Percentiles rank a stretch among this genome's conserved stretches.
phyloP scores from a whole-genome alignment of 1,139 yeast species.

The Petasospora fabianii region DNA sequence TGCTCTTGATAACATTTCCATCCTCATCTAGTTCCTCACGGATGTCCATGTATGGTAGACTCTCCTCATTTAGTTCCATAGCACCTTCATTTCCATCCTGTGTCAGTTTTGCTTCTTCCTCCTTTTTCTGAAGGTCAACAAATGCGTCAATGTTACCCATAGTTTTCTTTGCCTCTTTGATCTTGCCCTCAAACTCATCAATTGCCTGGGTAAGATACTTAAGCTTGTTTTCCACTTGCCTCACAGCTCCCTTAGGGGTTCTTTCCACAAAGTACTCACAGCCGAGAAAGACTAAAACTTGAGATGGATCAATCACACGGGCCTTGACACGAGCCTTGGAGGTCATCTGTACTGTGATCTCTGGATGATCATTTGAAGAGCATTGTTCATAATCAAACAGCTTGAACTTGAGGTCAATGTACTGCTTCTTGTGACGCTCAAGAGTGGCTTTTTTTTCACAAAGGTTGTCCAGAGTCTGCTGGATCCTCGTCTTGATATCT shows the following conservation, averaged over 20 bases:
- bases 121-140: constrained; percentile 27
- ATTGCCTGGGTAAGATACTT: constrained; percentile 37
- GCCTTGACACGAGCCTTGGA: constrained; percentile 31
- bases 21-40: constrained; percentile 82
- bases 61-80: constrained; percentile 27
- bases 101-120: constrained; percentile 14
- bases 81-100: constrained; percentile 4
- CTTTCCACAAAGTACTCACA: constrained; percentile 58
- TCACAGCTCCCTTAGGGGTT: constrained; percentile 40
- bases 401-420: constrained; percentile 28
- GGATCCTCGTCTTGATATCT: constrained; percentile 26
- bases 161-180: constrained; percentile 43
- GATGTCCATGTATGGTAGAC: constrained; percentile 72
- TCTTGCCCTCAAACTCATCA: constrained; percentile 38
- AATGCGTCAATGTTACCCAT: constrained; percentile 33
- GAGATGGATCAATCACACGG: constrained; percentile 31
- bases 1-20: constrained; percentile 53
- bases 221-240: constrained; percentile 41
- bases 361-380: constrained; percentile 15
- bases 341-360: constrained; percentile 20
- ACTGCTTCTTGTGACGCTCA: constrained; percentile 30
- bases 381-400: constrained; percentile 22
- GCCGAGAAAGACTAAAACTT: constrained; percentile 49
- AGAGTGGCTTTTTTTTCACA: constrained; percentile 28
- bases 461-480: constrained; percentile 28